These are phyloP conservation scores for Conringia planisiliqua DNA, from an alignment of 345 rosid species.

Conservation along the genomic window DNA sequence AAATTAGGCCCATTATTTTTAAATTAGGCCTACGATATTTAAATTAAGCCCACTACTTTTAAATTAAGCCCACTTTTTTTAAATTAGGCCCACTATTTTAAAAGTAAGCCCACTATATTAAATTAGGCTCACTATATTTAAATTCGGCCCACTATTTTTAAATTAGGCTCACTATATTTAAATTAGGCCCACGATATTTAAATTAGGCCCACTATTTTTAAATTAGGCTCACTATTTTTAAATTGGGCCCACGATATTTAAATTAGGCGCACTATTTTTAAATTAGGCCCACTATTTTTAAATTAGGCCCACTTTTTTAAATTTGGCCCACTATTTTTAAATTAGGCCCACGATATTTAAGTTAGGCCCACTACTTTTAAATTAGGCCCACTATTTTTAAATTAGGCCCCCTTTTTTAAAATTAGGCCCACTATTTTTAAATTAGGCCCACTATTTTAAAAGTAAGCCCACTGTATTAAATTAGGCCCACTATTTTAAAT, in stretches of 20 bases:
- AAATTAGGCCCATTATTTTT: constrained; percentile 12
- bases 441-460: constrained; percentile 16
- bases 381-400: constrained; percentile 11
- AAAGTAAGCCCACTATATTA: constrained; percentile 3
- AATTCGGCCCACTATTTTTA: constrained; percentile 5
- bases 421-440: constrained; percentile 7
- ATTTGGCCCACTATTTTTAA: constrained; percentile 5
- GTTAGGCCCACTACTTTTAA: too few relatives aligned
- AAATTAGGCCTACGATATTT: constrained; percentile 8
- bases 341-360: constrained; percentile 22
- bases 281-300: constrained; percentile 7
- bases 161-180: constrained; percentile 3
- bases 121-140: constrained; percentile 3
- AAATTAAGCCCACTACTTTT: constrained; percentile 13
- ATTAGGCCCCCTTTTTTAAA: too few relatives aligned
- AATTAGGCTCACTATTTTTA: constrained; percentile 3
- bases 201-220: constrained; percentile 7
- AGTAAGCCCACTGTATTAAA: too few relatives aligned
- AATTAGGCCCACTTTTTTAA: constrained; percentile 6
- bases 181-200: constrained; percentile 10
- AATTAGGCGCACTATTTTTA: too few relatives aligned
- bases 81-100: constrained; percentile 7
- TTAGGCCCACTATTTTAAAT: constrained; percentile 4
- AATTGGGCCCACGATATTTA: constrained; percentile 18
- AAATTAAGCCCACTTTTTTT: too few relatives aligned